Evolutionary conservation across 2,329 filamentous ascomycete genomes (phyloP).

Genomic region (Raffaelea ambrosiae): DNA sequence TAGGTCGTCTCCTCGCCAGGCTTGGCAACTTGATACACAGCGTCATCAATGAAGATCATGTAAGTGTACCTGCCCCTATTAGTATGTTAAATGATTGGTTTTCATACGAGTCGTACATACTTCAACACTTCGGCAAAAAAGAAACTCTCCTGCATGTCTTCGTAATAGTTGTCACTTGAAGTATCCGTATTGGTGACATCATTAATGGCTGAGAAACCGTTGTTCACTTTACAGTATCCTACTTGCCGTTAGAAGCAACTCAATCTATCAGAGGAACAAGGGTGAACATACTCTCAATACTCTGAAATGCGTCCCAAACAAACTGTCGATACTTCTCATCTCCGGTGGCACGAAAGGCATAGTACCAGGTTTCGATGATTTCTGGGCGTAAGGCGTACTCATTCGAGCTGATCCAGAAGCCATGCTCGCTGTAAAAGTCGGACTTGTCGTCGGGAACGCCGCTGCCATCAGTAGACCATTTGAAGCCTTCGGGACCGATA

Average conservation of each 20-base stretch:
- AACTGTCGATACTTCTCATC: not conserved
- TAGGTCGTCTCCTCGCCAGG: not conserved
- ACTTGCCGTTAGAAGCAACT: not conserved
- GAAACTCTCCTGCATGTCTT: not conserved
- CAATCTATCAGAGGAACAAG: no score
- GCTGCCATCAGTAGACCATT: not conserved
- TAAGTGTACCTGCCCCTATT: not conserved
- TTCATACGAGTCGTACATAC: no score
- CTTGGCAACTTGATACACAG: not conserved
- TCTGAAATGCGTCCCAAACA: not conserved
- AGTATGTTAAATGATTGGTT: no score
- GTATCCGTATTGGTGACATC: not conserved
- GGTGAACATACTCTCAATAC: not conserved
- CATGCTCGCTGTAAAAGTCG: not conserved
- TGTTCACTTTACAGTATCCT: not conserved
- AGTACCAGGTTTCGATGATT: not conserved
- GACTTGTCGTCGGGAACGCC: not conserved
- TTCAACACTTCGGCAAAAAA: not conserved
- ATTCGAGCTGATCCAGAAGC: not conserved
- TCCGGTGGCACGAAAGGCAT: not conserved
- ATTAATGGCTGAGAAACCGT: not conserved
- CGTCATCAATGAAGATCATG: not conserved
- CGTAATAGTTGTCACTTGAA: not conserved
- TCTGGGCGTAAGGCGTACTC: not conserved
- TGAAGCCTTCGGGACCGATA: not conserved